Percentiles rank a stretch among this genome's conserved stretches.
Conservation (phyloP, 371 early-diverging fungal genomes). For the Syncephalastrum racemosum region DNA sequence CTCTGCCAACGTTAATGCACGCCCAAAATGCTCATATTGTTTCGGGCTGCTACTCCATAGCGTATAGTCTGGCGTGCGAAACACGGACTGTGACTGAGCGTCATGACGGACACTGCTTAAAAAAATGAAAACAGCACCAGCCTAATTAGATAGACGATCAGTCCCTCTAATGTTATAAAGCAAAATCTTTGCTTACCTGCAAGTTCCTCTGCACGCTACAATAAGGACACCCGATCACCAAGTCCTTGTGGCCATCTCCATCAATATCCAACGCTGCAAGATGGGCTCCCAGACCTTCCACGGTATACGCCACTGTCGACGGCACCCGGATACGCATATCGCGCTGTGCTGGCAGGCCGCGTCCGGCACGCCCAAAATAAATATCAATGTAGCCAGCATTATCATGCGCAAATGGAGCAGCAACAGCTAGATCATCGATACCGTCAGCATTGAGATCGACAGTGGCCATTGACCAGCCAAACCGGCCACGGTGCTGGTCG, state of each 20-base stretch:
- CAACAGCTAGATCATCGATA: conserved; percentile 82
- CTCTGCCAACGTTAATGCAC: conserved; percentile 12
- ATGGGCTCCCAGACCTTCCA: conserved; percentile 54
- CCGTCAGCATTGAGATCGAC: conserved; percentile 86
- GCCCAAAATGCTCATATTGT: conserved; percentile 43
- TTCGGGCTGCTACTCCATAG: conserved; percentile 21
- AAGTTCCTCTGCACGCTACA: conserved; percentile 22
- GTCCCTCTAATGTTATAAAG: no score
- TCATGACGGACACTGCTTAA: conserved; percentile 15
- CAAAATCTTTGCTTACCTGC: conserved; percentile 30
- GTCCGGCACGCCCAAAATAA: conserved; percentile 61
- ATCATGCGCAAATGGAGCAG: conserved; percentile 62
- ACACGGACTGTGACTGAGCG: conserved; percentile 9
- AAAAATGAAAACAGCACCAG: conserved; percentile 27
- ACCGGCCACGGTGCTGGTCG: conserved; percentile 50
- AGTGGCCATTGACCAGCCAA: conserved; percentile 74
- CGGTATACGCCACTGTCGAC: conserved; percentile 8
- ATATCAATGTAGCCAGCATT: conserved; percentile 56
- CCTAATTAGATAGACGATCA: conserved; percentile 17
- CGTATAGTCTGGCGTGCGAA: conserved; percentile 9
- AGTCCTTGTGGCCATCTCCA: conserved; percentile 63
- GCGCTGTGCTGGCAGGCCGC: conserved; percentile 43
- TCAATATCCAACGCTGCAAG: conserved; percentile 66
- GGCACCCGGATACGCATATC: conserved; percentile 38
- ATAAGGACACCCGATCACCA: conserved; percentile 74